phyloP scores from a whole-genome alignment of 129 eudicot species.

The Oenanthe sinensis region DNA sequence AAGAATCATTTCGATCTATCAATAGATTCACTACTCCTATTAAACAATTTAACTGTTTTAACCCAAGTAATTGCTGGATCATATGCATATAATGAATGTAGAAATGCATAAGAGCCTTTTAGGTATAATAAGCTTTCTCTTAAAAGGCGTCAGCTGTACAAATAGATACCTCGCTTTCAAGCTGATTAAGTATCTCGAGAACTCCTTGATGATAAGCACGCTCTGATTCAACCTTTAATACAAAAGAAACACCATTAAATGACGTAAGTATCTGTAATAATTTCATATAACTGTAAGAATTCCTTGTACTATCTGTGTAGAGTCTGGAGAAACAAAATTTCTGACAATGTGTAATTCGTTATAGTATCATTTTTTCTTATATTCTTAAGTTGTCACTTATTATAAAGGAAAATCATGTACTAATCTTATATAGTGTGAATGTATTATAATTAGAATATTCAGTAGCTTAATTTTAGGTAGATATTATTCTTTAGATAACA shows the following conservation, averaged over 20 bases:
- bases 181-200: conserved; percentile 76
- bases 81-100: background rate
- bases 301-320: too few species aligned
- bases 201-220: conserved; percentile 78
- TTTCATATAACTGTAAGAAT: too few species aligned
- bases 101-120: background rate
- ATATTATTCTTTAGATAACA: too few species aligned
- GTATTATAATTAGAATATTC: too few species aligned
- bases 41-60: background rate
- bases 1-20: background rate
- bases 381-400: too few species aligned
- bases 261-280: background rate
- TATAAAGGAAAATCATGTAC: too few species aligned
- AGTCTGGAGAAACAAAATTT: too few species aligned
- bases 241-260: background rate
- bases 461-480: too few species aligned
- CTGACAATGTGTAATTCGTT: too few species aligned
- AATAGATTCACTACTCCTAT: background rate
- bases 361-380: too few species aligned
- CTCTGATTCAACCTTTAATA: conserved; percentile 75
- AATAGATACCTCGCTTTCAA: conserved; percentile 74
- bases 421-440: too few species aligned
- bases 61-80: background rate
- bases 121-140: background rate
- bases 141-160: background rate